Conservation (phyloP, 2,329 filamentous ascomycete genomes). For the Huntiella moniliformis region DNA sequence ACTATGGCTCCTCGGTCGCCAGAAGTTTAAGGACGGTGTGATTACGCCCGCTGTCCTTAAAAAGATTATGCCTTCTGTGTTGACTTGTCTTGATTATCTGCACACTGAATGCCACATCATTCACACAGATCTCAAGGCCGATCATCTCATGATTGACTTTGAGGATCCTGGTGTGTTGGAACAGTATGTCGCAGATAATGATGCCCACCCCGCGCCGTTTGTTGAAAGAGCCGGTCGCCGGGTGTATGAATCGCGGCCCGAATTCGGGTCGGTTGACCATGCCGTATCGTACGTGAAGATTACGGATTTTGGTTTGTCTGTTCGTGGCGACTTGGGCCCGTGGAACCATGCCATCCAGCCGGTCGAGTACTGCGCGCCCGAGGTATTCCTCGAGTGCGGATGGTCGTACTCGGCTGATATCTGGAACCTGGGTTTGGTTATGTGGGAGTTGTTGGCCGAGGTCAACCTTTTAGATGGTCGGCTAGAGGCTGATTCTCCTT, state of each 20-base stretch:
- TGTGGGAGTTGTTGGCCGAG: constrained; percentile 18
- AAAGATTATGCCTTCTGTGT: constrained; percentile 17
- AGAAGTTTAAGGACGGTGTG: constrained; percentile 21
- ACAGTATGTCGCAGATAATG: constrained; percentile 14
- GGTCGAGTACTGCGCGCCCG: constrained; percentile 17
- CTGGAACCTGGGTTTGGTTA: constrained; percentile 16
- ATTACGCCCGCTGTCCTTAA: constrained; percentile 20
- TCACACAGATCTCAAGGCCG: constrained; percentile 27
- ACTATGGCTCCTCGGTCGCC: constrained; percentile 20
- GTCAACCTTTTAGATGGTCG: constrained; percentile 15
- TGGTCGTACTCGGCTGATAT: constrained; percentile 19
- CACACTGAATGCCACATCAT: constrained; percentile 25
- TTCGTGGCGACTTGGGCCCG: constrained; percentile 14
- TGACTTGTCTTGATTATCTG: constrained; percentile 24
- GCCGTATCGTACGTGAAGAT: constrained; percentile 12
- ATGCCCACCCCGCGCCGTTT: constrained; percentile 15
- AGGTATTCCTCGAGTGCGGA: constrained; percentile 17
- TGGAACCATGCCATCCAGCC: constrained; percentile 17
- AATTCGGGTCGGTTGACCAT: constrained; percentile 15
- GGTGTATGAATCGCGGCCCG: constrained; percentile 13
- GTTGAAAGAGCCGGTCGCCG: constrained; percentile 14
- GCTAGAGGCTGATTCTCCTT: constrained; percentile 11
- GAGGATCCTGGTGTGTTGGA: constrained; percentile 14
- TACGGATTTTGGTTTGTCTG: constrained; percentile 17
- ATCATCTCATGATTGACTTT: constrained; percentile 15